A percentile compares a stretch with the other conserved stretches of the same genome.
Conservation (phyloP, 768 basidiomycete species). For the Cubamyces sp. region DNA sequence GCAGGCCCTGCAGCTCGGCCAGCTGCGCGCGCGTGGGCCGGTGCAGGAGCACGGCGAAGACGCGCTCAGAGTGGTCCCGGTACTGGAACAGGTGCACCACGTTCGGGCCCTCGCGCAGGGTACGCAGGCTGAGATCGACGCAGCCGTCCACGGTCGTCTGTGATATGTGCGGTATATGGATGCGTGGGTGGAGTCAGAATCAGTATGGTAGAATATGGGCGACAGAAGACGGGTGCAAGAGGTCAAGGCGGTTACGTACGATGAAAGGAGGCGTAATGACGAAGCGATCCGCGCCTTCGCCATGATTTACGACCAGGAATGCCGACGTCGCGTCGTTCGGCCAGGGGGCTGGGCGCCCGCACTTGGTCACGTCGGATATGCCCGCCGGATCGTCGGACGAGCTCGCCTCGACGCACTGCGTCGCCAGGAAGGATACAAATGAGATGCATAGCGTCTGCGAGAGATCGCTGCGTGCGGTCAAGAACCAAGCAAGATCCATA, state of each 20-base stretch:
- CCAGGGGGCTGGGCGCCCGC: slow-evolving; percentile 13
- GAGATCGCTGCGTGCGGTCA: slow-evolving; percentile 14
- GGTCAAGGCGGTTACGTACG: not conserved
- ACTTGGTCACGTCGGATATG: not conserved
- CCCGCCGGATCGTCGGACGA: not conserved
- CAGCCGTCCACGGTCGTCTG: slow-evolving; percentile 15
- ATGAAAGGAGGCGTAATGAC: slow-evolving; percentile 24
- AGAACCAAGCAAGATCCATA: no score
- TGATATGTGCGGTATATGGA: not conserved
- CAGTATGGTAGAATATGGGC: not conserved
- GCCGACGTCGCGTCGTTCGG: slow-evolving; percentile 13
- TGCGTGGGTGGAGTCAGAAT: no score
- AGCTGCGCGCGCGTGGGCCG: slow-evolving; percentile 23
- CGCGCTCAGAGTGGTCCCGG: slow-evolving; percentile 22
- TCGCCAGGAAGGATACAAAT: slow-evolving; percentile 17
- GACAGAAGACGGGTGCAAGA: not conserved
- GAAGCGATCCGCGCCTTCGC: slow-evolving; percentile 5
- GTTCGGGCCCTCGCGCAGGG: slow-evolving; percentile 20
- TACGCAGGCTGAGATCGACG: slow-evolving; percentile 19
- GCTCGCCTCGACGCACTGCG: slow-evolving; percentile 1
- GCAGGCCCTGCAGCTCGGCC: slow-evolving; percentile 11
- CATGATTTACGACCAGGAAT: slow-evolving; percentile 5
- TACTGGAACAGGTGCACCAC: slow-evolving; percentile 22
- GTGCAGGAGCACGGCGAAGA: slow-evolving; percentile 27
- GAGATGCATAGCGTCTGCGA: slow-evolving; percentile 23